Percentiles rank a stretch among this genome's conserved stretches.
phyloP scores from a whole-genome alignment of 257 asterid genomes.

The Catharanthus roseus region DNA sequence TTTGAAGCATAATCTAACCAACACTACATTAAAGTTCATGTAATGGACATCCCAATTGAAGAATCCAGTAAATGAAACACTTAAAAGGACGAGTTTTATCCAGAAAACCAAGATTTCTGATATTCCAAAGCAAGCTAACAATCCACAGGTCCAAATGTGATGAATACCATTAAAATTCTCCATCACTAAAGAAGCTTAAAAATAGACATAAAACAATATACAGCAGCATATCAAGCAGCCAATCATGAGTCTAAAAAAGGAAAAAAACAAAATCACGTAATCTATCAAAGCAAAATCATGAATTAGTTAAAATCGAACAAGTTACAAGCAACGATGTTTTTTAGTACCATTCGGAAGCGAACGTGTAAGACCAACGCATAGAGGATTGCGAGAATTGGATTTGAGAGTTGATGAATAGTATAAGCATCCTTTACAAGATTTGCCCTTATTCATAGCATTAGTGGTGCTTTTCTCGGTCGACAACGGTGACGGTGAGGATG shows the following conservation, averaged over 20 bases:
- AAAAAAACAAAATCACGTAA: not conserved
- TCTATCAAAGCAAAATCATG: not conserved
- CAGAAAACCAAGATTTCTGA: not conserved
- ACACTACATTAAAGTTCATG: not conserved
- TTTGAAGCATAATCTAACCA: not conserved
- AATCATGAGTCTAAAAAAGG: not conserved
- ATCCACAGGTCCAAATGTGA: not conserved
- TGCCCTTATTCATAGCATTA: slow-evolving; percentile 33
- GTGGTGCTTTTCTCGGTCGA: slow-evolving; percentile 21
- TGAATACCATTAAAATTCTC: not conserved
- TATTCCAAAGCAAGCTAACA: no score
- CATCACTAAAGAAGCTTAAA: not conserved
- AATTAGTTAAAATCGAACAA: not conserved
- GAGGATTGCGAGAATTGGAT: slow-evolving; percentile 65
- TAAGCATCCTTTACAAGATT: slow-evolving; percentile 76
- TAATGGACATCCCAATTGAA: not conserved
- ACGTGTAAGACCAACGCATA: slow-evolving; percentile 75
- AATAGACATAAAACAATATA: not conserved
- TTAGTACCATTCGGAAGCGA: slow-evolving; percentile 62
- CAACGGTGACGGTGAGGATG: slow-evolving; percentile 23
- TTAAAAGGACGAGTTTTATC: not conserved
- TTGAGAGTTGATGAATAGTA: slow-evolving; percentile 66
- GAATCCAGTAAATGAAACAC: not conserved
- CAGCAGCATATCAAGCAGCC: not conserved
- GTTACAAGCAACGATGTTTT: not conserved